Percentiles rank a stretch among this genome's conserved stretches.
Conservation (phyloP, 306 rosid genomes). For the Vigna trinervia region DNA sequence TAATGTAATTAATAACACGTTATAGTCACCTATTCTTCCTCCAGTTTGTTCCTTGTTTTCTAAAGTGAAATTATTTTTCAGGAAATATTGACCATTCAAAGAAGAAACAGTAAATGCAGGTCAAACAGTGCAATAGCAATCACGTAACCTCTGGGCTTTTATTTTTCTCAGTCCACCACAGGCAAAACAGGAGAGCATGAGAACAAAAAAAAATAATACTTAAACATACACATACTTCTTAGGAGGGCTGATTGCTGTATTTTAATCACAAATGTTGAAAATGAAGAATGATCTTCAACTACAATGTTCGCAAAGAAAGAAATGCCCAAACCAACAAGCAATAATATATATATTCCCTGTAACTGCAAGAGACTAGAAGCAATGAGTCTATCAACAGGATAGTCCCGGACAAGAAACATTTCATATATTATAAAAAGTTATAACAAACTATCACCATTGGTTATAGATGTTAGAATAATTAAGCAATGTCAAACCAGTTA, state of each 20-base stretch:
- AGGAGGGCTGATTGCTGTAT: neutral
- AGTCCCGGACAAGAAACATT: neutral
- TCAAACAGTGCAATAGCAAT: neutral
- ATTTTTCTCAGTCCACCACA: constrained; percentile 23
- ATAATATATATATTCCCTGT: neutral
- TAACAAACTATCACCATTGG: neutral
- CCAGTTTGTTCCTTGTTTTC: neutral
- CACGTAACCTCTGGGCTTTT: neutral
- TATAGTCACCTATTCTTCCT: neutral
- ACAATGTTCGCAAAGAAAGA: neutral
- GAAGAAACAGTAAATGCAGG: constrained; percentile 5
- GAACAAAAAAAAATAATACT: neutral
- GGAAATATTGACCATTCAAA: constrained; percentile 22
- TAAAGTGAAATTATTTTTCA: neutral
- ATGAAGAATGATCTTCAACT: constrained; percentile 21
- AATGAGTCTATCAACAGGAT: neutral
- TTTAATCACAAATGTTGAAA: neutral
- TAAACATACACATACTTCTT: neutral
- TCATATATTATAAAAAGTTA: neutral
- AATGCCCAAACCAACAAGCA: neutral
- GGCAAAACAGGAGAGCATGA: neutral
- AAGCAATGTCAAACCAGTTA: constrained; percentile 1
- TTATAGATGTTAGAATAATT: constrained; percentile 12
- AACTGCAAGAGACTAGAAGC: constrained; percentile 16
- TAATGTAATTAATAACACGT: neutral